These are phyloP conservation scores for Solanum aculeatissimum DNA, from an alignment of 305 asterid genomes.

Conservation along the genomic window DNA sequence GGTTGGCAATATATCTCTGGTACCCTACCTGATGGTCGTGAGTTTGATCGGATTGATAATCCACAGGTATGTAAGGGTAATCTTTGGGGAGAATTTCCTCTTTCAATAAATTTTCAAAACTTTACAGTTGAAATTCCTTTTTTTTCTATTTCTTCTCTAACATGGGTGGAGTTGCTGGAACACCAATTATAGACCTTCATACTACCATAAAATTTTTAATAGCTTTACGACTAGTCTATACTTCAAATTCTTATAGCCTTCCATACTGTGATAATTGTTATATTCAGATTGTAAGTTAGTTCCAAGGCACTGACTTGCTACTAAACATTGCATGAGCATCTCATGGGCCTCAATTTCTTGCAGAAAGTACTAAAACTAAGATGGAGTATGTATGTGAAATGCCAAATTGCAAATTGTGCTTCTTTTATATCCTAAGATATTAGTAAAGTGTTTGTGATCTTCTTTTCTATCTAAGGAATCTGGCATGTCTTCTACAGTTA, in stretches of 20 bases:
- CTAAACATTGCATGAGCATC: background rate
- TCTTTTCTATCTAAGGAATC: background rate
- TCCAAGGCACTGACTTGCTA: background rate
- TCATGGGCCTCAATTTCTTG: background rate
- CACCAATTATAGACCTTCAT: background rate
- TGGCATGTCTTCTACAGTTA: background rate
- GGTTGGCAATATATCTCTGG: constrained; percentile 98
- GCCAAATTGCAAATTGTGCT: background rate
- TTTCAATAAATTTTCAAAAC: background rate
- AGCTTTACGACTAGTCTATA: background rate
- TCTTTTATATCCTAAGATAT: background rate
- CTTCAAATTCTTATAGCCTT: background rate
- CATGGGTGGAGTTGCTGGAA: background rate
- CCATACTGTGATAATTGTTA: background rate
- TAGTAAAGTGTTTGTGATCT: background rate
- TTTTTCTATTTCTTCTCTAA: background rate
- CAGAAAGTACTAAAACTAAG: background rate
- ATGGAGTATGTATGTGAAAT: background rate
- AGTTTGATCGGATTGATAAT: constrained; percentile 79
- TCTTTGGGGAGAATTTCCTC: background rate
- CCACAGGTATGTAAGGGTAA: constrained; percentile 49
- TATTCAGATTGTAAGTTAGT: background rate
- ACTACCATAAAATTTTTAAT: background rate
- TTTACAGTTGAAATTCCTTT: background rate
- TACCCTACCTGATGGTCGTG: constrained; percentile 79